These are phyloP conservation scores for Leucosporidium scottii DNA, from an alignment of 768 basidiomycete species.

Conservation along the genomic window DNA sequence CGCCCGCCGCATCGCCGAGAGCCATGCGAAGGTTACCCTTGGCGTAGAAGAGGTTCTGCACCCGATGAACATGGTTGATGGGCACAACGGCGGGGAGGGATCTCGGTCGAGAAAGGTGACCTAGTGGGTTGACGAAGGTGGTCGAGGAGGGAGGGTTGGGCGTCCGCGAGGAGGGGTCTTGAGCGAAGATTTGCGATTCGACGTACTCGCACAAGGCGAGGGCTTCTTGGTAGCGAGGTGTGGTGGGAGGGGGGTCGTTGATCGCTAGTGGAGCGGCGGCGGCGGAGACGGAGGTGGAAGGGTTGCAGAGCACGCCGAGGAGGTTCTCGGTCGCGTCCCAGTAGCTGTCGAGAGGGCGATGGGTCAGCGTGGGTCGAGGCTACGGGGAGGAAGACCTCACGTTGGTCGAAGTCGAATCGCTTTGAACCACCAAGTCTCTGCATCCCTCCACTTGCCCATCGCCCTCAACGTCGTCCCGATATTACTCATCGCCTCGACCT, in stretches of 20 bases:
- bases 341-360: constrained; percentile 29
- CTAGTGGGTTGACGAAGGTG: constrained; percentile 19
- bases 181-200: constrained; percentile 36
- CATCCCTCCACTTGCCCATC: constrained; percentile 41
- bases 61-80: constrained; percentile 44
- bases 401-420: constrained; percentile 40
- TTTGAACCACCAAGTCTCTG: constrained; percentile 46
- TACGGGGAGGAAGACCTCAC: neutral
- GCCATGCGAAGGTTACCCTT: constrained; percentile 33
- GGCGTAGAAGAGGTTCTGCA: constrained; percentile 48
- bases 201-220: constrained; percentile 43
- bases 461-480: constrained; percentile 44
- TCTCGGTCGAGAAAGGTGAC: constrained; percentile 10
- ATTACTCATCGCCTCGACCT: constrained; percentile 48
- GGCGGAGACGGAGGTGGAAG: neutral
- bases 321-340: constrained; percentile 42
- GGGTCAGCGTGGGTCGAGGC: neutral
- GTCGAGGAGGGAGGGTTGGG: neutral
- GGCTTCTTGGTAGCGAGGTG: constrained; percentile 40
- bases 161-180: neutral
- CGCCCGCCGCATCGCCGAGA: constrained; percentile 40
- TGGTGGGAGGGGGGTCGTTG: neutral
- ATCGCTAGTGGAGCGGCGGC: neutral
- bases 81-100: constrained; percentile 36
- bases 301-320: constrained; percentile 40